Evolutionary conservation across 2,329 filamentous ascomycete species (phyloP), one percentile per base, ranked within the genome.

Genomic region (Penicillium sp.): DNA sequence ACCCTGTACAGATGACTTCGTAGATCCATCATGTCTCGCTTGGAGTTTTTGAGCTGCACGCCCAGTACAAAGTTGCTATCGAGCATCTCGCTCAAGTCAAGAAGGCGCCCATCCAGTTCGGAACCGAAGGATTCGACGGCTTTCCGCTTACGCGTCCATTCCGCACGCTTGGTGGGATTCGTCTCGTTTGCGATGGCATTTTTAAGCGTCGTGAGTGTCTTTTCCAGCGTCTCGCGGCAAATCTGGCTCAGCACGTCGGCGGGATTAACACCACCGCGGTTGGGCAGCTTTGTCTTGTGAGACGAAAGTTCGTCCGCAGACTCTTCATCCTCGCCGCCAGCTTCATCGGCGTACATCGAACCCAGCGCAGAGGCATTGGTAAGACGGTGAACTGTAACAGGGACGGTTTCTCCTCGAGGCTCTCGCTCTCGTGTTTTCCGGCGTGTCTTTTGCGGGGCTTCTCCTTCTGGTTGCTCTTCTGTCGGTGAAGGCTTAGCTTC

Each of bases 161-260:
- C 70, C 1, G 66, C 62, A 12, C 68, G 67, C 42, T 70, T 66
- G 20, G 70, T 64, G 20, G 67, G 56, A 41, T 72, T 72, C 5
- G 61, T 56, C 18, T 74, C 70, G 42, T 72, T 72, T 9, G 66
- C 61, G 23, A 72, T 72, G 9, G 64, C 68, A 32, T 70, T 68
- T 13, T 70, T 65, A 33, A 78, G 69, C 6, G 69, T 70, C 4
- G 65, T 63, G 9, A 77, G 61, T 3, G 72, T 74, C 52, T 74
- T 69, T 43, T 77, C 71, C 15, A 79, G 68, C 1, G 73, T 75
- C 52, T 80, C 76, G 49, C 74, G 72, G 46, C 78, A 75, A 45
- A 76, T 65, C 65, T 80, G 70, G 54, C 73, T 61, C 20, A 80
- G 71, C 2, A 79, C 77, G 48, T 81, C 78, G 33, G 76, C 76